Base-by-base conservation (phyloP, 2,329 filamentous ascomycete genomes). In the Aspergillus uvarum region DNA sequence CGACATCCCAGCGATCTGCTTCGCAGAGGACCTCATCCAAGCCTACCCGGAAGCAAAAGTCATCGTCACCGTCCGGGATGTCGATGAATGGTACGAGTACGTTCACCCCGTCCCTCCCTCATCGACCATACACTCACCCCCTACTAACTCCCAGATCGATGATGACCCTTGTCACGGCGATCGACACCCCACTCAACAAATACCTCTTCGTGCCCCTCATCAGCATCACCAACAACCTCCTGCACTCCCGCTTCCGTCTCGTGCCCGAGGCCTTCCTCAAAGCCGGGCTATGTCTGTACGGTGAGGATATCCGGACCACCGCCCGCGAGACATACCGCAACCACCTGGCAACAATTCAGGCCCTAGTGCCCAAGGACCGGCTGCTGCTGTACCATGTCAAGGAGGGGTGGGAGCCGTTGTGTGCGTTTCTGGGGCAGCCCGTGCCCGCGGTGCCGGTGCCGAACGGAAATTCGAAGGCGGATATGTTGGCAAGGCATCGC, bases 391-490 rank as follows among this genome's bases (percentile, higher is more conserved):
- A 78, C 67, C 72, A 74, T 58, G 73, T 80, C 66, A 72, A 74
- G 42, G 74, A 79, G 32, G 80, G 80, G 48, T 82, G 79, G 79
- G 73, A 74, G 59, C 79, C 80, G 14, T 71, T 82, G 16, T 81
- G 79, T 70, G 72, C 80, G 32, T 81, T 81, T 65, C 72, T 82
- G 24, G 77, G 77, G 11, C 60, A 66, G 48, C 58, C 59, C 3
- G 47, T 65, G 2, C 63, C 60, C 2, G 38, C 44, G 1, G 35
- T 54, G 5, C 61, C 54, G 0, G 58, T 63, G 31, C 61, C 61
- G 21, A 56, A 31, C 11, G 19, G 56, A 12, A 56, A 60, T 47
- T 49, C 61, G 21, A 57, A 51, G 48, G 51, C 50, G 48, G 42
- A 48, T 47, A 32, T 57, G 47, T 21, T 51, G 29, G 55, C 50